Percentiles rank a stretch among this genome's conserved stretches.
These are phyloP conservation scores for Endoconidiophora polonica DNA, from an alignment of 2,329 filamentous ascomycete species.

Conservation along the genomic window DNA sequence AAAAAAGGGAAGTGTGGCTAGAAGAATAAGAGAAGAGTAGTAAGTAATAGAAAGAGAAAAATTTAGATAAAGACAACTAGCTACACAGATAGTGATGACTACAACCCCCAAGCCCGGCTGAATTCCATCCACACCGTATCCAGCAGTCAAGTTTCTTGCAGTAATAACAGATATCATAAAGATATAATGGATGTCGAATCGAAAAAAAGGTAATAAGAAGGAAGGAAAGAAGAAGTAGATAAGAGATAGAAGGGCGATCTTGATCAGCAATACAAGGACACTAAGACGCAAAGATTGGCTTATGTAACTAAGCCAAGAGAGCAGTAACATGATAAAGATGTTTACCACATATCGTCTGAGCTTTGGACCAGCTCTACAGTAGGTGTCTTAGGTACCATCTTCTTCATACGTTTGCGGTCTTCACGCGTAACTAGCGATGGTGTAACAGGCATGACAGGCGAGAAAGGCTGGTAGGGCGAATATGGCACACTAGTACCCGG, in stretches of 20 bases:
- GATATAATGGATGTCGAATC: too few species aligned
- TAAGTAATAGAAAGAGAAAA: too few species aligned
- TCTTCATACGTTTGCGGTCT: constrained; percentile 53
- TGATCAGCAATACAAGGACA: not conserved
- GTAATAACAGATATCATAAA: too few species aligned
- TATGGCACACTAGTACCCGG: constrained; percentile 53
- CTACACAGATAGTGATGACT: too few species aligned
- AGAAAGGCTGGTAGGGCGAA: constrained; percentile 64
- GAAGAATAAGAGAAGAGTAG: too few species aligned
- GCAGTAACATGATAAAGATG: not conserved
- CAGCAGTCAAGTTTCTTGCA: too few species aligned
- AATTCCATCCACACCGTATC: too few species aligned
- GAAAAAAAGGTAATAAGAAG: not conserved
- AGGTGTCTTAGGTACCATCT: constrained; percentile 45
- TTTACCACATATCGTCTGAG: constrained; percentile 48
- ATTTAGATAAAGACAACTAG: too few species aligned
- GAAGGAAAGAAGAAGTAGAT: not conserved
- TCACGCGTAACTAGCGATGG: constrained; percentile 55
- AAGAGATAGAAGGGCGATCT: not conserved
- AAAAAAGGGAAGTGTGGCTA: too few species aligned
- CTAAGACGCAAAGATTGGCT: not conserved
- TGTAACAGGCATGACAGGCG: constrained; percentile 58
- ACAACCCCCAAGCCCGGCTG: too few species aligned
- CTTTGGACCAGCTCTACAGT: constrained; percentile 44
- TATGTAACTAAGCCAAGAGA: too few species aligned